Evolutionary conservation across 2,329 filamentous ascomycete species (phyloP), one percentile per base, ranked within the genome.

Genomic region (Ilyonectria mors-panacis): DNA sequence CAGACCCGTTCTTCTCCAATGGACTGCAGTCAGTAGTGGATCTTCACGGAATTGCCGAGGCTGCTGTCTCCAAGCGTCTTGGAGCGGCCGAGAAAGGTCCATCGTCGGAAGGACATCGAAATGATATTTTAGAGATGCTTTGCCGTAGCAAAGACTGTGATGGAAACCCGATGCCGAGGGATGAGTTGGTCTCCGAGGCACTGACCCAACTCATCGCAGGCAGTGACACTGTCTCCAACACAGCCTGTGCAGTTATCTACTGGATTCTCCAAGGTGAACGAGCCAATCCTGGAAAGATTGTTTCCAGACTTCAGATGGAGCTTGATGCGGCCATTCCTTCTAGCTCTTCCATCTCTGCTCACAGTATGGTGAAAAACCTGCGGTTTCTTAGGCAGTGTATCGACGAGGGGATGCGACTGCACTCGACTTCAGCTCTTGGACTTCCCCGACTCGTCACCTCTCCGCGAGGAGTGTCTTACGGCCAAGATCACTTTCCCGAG

Each of bases 201-300:
- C 54, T 70, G 1, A 70, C 68, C 7, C 68, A 70, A 17, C 68
- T 70, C 48, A 70, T 70, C 7, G 65, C 68, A 1, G 68, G 68
- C 2, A 70, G 68, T 19, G 68, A 70, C 45, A 70, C 65, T 12
- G 62, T 65, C 1, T 68, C 68, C 4, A 70, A 70, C 54, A 65
- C 68, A 1, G 54, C 68, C 1, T 70, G 65, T 12, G 68, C 68
- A 7, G 55, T 68, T 19, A 56, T 70, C 30, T 70, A 68, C 26
- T 65, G 62, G 58, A 67, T 70, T 42, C 54, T 70, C 4, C 55
- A 64, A 13, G 67, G 67, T 23, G 66, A 68, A 21, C 63, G 66
- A 17, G 15, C 17, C 10, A 65, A 44, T 17, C 67, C 65, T 3
- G 65, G 65, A 3, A 57, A 19, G 7, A 51, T 70, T 13, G 44